Evolutionary conservation across 108 stramenopile species (phyloP), one percentile per base, ranked within the genome.

Genomic region (Discostella pseudostelligera): DNA sequence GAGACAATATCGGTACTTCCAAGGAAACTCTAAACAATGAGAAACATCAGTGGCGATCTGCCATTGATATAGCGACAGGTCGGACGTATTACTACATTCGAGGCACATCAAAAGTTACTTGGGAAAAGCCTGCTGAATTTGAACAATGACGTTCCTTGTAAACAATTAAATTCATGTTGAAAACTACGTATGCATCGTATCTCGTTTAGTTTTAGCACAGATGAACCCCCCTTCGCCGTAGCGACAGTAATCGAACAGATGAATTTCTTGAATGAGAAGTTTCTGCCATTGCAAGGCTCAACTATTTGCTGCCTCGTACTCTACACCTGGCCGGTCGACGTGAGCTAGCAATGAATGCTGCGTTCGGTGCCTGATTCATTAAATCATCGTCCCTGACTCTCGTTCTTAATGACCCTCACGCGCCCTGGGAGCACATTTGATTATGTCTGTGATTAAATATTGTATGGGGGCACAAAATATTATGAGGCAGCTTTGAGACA

Each of bases 371-470:
- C n/a, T n/a, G n/a, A n/a, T n/a, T n/a, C n/a, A n/a, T n/a, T n/a
- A n/a, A n/a, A 11, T 19, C 53, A 37, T 44, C 29, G 6, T 46
- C 16, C 26, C 4, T 11, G 13, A 13, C 26, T 0, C 28, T 59
- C 9, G 11, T 46, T 44, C 8, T 39, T 67, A 78, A 25, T 69
- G 62, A 17, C 72, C 72, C 37, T 92, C 87, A 62, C 98, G 65
- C 56, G 89, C 86, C 35, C 97, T 78, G 22, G 99, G 99, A 6
- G 99, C 99, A 62, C 90, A 90, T 75, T 96, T 96, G 81, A 99
- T 97, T 77, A 99, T 99, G 69, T 98, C 91, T 70, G 25, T 56
- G 12, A 14, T 7, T 19, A 1, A 35, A 39, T 6, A 39, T 14
- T 29, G 5, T 0, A 14, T 24, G 39, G 26, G 4, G 11, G 13